Conservation (phyloP, 345 rosid genomes). For the Gossypium rotundifolium region DNA sequence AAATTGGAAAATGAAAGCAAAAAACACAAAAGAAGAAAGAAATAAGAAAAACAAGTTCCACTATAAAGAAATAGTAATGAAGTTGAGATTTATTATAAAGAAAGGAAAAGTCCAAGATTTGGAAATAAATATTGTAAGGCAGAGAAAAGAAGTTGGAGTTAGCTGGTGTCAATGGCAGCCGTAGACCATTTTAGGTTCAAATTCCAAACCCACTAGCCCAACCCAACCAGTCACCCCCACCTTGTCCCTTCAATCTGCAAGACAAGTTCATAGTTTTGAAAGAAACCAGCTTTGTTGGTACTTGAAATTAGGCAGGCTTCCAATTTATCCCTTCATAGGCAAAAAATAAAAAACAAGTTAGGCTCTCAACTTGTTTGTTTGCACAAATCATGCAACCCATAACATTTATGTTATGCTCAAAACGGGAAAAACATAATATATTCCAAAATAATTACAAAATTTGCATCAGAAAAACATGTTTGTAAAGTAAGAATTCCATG, state of each 20-base stretch:
- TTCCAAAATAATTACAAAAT: too few relatives aligned
- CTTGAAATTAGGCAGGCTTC: neutral
- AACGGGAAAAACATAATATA: neutral
- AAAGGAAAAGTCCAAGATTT: neutral
- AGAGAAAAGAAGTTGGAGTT: neutral
- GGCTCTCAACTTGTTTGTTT: neutral
- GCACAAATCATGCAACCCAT: conserved; percentile 4
- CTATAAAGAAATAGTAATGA: too few relatives aligned
- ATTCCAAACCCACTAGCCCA: neutral
- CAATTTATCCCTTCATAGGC: neutral
- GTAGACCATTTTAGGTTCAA: neutral
- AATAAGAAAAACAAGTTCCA: too few relatives aligned
- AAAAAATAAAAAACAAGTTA: neutral
- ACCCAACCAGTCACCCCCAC: neutral
- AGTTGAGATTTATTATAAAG: neutral
- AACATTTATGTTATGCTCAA: neutral
- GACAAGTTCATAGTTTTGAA: neutral
- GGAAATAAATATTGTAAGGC: neutral
- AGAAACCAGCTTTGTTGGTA: neutral
- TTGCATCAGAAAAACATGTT: neutral
- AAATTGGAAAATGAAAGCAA: neutral
- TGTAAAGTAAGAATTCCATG: neutral
- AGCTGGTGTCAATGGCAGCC: neutral
- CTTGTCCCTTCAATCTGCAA: neutral
- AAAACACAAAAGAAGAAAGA: neutral